Evolutionary conservation across 2,329 filamentous ascomycete genomes (phyloP).

Genomic region (Colletotrichum limetticola): DNA sequence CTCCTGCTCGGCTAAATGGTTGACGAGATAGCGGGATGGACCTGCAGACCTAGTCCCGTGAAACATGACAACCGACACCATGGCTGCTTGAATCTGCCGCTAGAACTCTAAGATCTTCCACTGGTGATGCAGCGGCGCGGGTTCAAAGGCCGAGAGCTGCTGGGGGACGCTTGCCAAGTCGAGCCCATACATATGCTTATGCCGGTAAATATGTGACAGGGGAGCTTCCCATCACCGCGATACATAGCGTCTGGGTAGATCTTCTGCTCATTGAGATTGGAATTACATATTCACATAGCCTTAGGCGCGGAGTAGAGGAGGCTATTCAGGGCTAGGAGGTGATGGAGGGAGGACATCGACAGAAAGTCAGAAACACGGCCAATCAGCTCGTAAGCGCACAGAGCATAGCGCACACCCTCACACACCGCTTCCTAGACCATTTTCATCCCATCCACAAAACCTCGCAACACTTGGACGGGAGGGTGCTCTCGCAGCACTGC

Average conservation of each 20-base stretch:
- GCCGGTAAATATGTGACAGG: not conserved
- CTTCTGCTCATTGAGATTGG: too few species aligned
- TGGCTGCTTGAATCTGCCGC: not conserved
- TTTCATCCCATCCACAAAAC: conserved; percentile 13
- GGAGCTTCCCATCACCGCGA: not conserved
- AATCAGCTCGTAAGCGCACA: not conserved
- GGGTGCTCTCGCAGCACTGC: not conserved
- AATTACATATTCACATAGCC: not conserved
- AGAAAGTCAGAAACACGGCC: not conserved
- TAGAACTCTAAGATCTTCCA: conserved; percentile 3
- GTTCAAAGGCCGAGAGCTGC: not conserved
- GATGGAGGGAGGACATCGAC: not conserved
- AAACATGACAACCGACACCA: conserved; percentile 26
- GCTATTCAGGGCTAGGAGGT: too few species aligned
- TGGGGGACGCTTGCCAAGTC: not conserved
- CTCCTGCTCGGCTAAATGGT: not conserved
- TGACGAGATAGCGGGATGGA: not conserved
- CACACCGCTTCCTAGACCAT: not conserved
- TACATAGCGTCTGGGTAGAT: not conserved
- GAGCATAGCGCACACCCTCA: not conserved
- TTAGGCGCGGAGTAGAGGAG: not conserved
- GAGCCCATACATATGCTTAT: not conserved
- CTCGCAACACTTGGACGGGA: not conserved
- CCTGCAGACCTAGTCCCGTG: conserved; percentile 5
- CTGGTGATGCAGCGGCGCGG: not conserved